phyloP scores from a whole-genome alignment of 2,329 filamentous ascomycete genomes.

The Colletotrichum lentis region DNA sequence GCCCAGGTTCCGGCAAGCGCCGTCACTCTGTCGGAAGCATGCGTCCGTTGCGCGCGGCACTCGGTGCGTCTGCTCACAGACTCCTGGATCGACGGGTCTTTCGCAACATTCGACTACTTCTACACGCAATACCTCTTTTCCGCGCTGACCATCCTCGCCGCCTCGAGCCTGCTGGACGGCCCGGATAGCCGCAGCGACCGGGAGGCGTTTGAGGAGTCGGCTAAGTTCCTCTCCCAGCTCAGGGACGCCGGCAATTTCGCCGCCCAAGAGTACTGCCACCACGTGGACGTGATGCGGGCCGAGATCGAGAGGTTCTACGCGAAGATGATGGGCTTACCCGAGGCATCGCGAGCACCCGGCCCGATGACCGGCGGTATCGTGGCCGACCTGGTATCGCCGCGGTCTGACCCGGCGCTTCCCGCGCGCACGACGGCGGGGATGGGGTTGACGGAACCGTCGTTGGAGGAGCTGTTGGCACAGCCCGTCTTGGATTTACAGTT shows the following conservation, averaged over 20 bases:
- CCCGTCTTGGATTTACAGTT: conserved; percentile 47
- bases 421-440: conserved; percentile 45
- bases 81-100: conserved; percentile 57
- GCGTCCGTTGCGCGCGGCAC: conserved; percentile 55
- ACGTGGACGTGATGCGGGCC: conserved; percentile 48
- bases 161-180: conserved; percentile 51
- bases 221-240: conserved; percentile 50
- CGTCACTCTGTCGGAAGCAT: conserved; percentile 53
- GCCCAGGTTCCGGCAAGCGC: conserved; percentile 45
- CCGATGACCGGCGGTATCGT: background rate
- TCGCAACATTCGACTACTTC: conserved; percentile 57
- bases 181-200: conserved; percentile 46
- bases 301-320: conserved; percentile 22
- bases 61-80: conserved; percentile 53
- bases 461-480: conserved; percentile 48
- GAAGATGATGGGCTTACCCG: conserved; percentile 14
- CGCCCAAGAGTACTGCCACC: conserved; percentile 52
- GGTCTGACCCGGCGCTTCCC: conserved; percentile 10
- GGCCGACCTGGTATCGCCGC: background rate
- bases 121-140: conserved; percentile 59
- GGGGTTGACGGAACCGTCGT: conserved; percentile 48
- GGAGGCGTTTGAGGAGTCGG: conserved; percentile 51
- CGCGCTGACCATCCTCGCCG: conserved; percentile 53
- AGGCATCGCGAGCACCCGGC: background rate
- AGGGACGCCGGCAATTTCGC: conserved; percentile 51